Conservation (phyloP, 768 basidiomycete genomes). For the Russula foetens region DNA sequence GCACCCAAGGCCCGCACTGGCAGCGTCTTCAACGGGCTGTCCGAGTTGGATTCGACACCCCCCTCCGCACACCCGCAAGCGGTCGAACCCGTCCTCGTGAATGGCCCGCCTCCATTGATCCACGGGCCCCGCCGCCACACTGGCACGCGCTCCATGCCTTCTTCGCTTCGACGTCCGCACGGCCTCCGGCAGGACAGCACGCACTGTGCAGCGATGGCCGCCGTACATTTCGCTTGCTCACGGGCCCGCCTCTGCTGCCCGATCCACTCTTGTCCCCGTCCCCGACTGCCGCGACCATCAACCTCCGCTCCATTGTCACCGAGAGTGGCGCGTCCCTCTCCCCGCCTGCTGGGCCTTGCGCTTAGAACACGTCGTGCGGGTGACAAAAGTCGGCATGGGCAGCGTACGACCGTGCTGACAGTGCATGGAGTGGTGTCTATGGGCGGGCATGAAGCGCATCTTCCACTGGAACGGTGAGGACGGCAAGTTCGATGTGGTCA, state of each 20-base stretch:
- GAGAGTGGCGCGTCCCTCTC: no score
- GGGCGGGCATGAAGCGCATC: slow-evolving; percentile 49
- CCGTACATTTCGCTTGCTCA: no score
- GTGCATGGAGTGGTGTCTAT: slow-evolving; percentile 48
- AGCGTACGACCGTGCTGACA: slow-evolving; percentile 46
- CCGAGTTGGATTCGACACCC: background rate
- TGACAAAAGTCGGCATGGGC: slow-evolving; percentile 43
- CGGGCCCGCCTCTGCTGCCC: no score
- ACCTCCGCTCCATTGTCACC: no score
- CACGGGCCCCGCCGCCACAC: no score
- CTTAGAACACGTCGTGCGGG: slow-evolving; percentile 42
- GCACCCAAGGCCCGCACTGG: slow-evolving; percentile 14
- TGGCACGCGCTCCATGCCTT: background rate
- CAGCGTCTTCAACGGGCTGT: slow-evolving; percentile 1
- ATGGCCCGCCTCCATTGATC: slow-evolving; percentile 6
- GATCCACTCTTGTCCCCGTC: no score
- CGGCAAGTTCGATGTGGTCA: slow-evolving; percentile 35
- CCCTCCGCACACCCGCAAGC: background rate
- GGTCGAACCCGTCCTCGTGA: background rate
- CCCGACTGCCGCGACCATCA: background rate
- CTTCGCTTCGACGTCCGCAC: no score
- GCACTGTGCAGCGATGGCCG: no score
- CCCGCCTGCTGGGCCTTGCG: no score
- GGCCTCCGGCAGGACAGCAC: no score
- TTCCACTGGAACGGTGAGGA: slow-evolving; percentile 43